Conservation (phyloP, 2,329 filamentous ascomycete species). For the Beauveria caledonica region DNA sequence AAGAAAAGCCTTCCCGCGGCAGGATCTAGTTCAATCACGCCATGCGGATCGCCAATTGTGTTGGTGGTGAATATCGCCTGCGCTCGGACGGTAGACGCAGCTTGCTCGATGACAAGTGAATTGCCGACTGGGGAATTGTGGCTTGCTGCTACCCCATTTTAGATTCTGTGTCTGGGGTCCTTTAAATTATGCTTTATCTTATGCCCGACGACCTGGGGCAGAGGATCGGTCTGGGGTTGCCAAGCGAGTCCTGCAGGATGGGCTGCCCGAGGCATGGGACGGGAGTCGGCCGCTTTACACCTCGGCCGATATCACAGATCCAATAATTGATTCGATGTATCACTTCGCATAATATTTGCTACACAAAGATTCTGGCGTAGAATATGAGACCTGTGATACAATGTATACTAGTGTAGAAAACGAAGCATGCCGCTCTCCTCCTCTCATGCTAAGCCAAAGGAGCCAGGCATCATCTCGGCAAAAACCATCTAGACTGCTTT, state of each 20-base stretch:
- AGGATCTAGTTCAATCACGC: background rate
- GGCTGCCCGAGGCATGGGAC: background rate
- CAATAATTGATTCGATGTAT: background rate
- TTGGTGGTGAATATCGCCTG: background rate
- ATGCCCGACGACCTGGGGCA: background rate
- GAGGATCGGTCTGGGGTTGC: background rate
- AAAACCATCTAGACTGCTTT: background rate
- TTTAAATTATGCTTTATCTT: conserved; percentile 4
- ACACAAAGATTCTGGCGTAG: background rate
- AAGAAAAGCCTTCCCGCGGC: background rate
- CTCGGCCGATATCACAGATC: background rate
- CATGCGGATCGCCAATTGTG: conserved; percentile 2
- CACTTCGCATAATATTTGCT: too few relatives aligned
- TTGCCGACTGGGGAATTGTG: background rate
- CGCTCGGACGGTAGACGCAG: conserved; percentile 5
- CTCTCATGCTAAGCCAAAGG: background rate
- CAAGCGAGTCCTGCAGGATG: background rate
- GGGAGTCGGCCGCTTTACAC: background rate
- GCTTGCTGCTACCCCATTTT: background rate
- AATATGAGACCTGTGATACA: background rate
- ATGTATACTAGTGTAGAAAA: too few relatives aligned
- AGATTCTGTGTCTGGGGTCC: background rate
- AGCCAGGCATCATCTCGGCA: background rate
- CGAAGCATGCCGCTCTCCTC: background rate
- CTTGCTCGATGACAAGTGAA: background rate